Base-by-base conservation (phyloP, 208 protist species). In the Leishmania tarentolae region DNA sequence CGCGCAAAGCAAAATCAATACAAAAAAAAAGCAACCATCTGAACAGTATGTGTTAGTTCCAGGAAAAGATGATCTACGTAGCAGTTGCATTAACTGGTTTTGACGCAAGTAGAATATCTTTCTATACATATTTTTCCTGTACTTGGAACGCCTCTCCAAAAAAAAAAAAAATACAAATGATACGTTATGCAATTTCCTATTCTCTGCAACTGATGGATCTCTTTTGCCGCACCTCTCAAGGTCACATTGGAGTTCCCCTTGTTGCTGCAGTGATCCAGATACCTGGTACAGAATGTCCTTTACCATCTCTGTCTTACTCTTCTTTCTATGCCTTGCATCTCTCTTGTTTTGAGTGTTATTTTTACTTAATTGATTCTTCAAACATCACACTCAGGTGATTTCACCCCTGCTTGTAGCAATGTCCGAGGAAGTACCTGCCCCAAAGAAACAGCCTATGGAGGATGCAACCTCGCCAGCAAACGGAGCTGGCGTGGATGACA, bases 401-500 rank as follows among this genome's bases (percentile, higher is more conserved):
- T 40, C 44, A 28, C n/a, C 44, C 44, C 35, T 57, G 4, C 0
- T 46, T 50, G 50, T 52, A 74, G 31, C 77, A 46, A 86, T 86
- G 82, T 78, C 82, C 11, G 78, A 82, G 2, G 82, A 86, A 47
- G 42, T 63, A 57, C 47, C 31, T 3, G 65, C 47, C 1, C 15
- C 35, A 21, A 37, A 37, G n/a, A 84, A 84, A 44, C 75, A 69
- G 68, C 53, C 80, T 15, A 31, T 63, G 11, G 78, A 86, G 31
- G 78, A 65, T 7, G 42, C 74, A 35, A 71, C 56, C 17, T 40
- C 56, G 15, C 37, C 61, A 47, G 69, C 70, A 35, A 69, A 53
- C 15, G 80, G 63, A 7, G 35, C 80, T 50, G 80, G 75, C 28
- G 79, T 94, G 11, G 92, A 95, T 80, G 93, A 97, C 87, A 89